Evolutionary conservation across 192 early-diverging fungal species (phyloP).

Genomic region (Coemansia sp.): DNA sequence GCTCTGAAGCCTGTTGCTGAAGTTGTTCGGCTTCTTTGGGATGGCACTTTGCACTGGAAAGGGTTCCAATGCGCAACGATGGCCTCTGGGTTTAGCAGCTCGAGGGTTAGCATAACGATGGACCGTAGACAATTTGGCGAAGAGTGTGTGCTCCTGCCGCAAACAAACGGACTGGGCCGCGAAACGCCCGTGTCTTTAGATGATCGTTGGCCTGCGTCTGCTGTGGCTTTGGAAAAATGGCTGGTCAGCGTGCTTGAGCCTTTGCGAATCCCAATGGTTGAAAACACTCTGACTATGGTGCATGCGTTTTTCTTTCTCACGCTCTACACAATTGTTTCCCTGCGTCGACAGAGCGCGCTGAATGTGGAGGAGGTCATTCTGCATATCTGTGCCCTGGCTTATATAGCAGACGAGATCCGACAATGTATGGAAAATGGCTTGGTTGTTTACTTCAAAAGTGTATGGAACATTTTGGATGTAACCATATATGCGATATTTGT

Average conservation of each 20-base stretch:
- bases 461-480: constrained; percentile 36
- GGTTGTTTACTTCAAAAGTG: constrained; percentile 32
- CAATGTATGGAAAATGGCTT: constrained; percentile 33
- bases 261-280: constrained; percentile 32
- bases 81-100: background rate
- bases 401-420: constrained; percentile 40
- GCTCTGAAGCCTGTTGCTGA: constrained; percentile 28
- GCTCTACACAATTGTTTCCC: constrained; percentile 27
- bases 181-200: too few relatives aligned
- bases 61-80: constrained; percentile 26
- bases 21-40: constrained; percentile 35
- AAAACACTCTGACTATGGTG: constrained; percentile 29
- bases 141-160: background rate
- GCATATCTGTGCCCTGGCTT: constrained; percentile 23
- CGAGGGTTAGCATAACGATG: background rate
- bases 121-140: too few relatives aligned
- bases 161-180: background rate
- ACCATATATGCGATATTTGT: constrained; percentile 27
- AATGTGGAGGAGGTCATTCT: constrained; percentile 15
- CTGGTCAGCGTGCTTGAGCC: constrained; percentile 15
- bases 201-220: background rate
- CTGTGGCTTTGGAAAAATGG: constrained; percentile 13
- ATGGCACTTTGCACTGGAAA: constrained; percentile 38
- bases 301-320: constrained; percentile 36
- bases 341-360: constrained; percentile 12